These are phyloP conservation scores for Neopestalotiopsis sp. DNA, from an alignment of 2,329 filamentous ascomycete species.

Conservation along the genomic window DNA sequence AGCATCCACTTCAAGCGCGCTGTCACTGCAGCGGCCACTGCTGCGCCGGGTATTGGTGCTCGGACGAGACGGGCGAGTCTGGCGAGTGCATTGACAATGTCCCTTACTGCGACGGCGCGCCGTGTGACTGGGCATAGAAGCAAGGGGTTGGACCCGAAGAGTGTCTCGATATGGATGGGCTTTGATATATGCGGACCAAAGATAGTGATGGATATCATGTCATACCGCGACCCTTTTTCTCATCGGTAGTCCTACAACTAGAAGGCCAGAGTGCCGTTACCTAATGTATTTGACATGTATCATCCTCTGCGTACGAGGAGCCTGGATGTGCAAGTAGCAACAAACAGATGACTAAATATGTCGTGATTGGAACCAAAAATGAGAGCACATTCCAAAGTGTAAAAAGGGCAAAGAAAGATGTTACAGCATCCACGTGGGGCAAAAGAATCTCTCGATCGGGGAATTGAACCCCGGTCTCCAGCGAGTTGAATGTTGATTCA, in stretches of 20 bases:
- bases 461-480: slow-evolving; percentile 21
- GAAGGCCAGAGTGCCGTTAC: too few species aligned
- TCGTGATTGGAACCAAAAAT: neutral
- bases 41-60: slow-evolving; percentile 1
- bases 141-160: too few species aligned
- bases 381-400: neutral
- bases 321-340: too few species aligned
- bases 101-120: slow-evolving; percentile 11
- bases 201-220: too few species aligned
- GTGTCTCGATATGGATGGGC: neutral
- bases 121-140: neutral
- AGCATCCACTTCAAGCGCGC: neutral
- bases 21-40: slow-evolving; percentile 14
- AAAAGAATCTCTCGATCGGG: slow-evolving; percentile 17
- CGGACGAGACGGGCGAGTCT: neutral
- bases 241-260: too few species aligned
- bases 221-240: too few species aligned
- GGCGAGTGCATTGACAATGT: slow-evolving; percentile 9
- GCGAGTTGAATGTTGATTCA: neutral
- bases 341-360: too few species aligned
- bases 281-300: too few species aligned
- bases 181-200: neutral
- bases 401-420: neutral
- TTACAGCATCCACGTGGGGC: neutral
- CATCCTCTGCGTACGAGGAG: too few species aligned